These are phyloP conservation scores for Aspergillus sclerotioniger DNA, from an alignment of 495 filamentous ascomycete species.

Conservation along the genomic window DNA sequence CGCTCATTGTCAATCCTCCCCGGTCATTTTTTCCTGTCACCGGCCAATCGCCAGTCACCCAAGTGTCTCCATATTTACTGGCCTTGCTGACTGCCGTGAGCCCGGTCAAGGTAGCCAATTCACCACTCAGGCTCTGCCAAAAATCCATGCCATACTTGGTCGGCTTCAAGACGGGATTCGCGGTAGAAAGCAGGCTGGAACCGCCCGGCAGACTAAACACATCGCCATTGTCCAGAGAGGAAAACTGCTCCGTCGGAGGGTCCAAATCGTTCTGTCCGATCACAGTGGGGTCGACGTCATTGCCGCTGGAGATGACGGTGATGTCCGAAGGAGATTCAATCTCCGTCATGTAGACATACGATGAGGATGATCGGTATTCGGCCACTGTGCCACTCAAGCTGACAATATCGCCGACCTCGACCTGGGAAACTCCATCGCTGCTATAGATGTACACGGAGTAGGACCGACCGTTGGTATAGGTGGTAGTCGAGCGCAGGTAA, in stretches of 20 bases:
- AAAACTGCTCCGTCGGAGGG: conserved; percentile 54
- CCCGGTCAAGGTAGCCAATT: conserved; percentile 51
- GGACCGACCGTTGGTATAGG: conserved; percentile 43
- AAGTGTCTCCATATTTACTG: conserved; percentile 60
- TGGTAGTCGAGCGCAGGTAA: conserved; percentile 53
- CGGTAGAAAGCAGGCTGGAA: conserved; percentile 45
- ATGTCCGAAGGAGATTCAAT: conserved; percentile 48
- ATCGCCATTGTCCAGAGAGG: conserved; percentile 46
- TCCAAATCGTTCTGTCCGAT: conserved; percentile 47
- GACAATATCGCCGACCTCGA: conserved; percentile 56
- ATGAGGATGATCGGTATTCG: conserved; percentile 51
- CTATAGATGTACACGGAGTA: conserved; percentile 60
- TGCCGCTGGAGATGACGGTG: conserved; percentile 42
- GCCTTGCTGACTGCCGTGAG: conserved; percentile 48
- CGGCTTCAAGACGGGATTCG: conserved; percentile 54
- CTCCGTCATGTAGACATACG: conserved; percentile 58
- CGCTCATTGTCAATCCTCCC: conserved; percentile 54
- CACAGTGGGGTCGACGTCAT: conserved; percentile 47
- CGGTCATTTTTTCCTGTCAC: conserved; percentile 51
- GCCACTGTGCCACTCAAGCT: conserved; percentile 51
- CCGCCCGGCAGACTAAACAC: conserved; percentile 56
- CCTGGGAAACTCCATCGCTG: conserved; percentile 31
- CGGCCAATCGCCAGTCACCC: conserved; percentile 56
- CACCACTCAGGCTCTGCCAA: conserved; percentile 61
- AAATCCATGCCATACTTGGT: conserved; percentile 59